Base-by-base conservation (phyloP, 345 rosid genomes). In the Hibiscus trionum region DNA sequence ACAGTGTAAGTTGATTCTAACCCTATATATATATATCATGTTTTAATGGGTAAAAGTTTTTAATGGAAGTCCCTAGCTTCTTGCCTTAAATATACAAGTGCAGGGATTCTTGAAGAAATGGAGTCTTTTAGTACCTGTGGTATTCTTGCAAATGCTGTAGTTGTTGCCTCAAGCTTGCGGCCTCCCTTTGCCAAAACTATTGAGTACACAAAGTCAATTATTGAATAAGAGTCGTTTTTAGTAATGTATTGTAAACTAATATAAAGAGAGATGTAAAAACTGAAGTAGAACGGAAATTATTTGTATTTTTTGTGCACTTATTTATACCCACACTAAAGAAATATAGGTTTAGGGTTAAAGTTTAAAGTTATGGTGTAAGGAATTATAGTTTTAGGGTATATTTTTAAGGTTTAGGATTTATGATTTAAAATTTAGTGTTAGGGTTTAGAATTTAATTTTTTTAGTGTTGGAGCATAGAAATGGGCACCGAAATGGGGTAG, bases 151-250 rank as follows among this genome's bases (percentile, higher is more conserved):
- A 80, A 80, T 80, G 73, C 1, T 84, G 90, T 49, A 92, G 85
- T 70, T 90, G 94, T 62, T 85, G 88, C 80, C 78, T 85, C 80
- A 92, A 83, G 83, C 78, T 84, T n/a, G 85, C 76, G 52, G 78
- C 86, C 79, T 92, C 97, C 85, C 79, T 86, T 81, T 92, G 88
- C 97, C 97, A 92, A 77, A 90, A 82, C 97, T 92, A 73, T 57
- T 15, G 72, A 63, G 77, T 33, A 72, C 66, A 66, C 66, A 66
- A 65, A 59, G 37, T 8, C 7, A 66, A 72, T 29, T 52, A 66
- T 33, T 65, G 31, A 27, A 2, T 27, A 27, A 27, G 31, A 27
- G 31, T 27, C 31, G 24, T 15, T 44, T 33, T 65, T 55, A 19
- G 14, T 56, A 27, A 21, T 8, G 6, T 8, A 21, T 19, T 19